phyloP scores from a whole-genome alignment of 257 asterid species.

The Rehmannia glutinosa region DNA sequence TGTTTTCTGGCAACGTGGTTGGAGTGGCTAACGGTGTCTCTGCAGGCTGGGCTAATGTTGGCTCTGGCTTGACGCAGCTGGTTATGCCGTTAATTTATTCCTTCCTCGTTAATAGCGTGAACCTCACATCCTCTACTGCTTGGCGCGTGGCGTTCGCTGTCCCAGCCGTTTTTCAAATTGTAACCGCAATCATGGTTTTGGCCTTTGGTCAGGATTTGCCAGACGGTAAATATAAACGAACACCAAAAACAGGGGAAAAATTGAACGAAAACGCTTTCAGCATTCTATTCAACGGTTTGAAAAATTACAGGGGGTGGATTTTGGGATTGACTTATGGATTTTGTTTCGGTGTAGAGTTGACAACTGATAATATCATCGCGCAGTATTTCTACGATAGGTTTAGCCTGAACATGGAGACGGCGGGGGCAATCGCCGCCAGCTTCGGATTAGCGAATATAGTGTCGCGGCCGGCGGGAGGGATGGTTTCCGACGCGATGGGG shows the following conservation, averaged over 20 bases:
- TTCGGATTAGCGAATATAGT: constrained; percentile 51
- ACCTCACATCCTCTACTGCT: constrained; percentile 25
- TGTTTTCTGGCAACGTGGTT: constrained; percentile 52
- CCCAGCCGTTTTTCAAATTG: constrained; percentile 36
- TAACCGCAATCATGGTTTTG: constrained; percentile 38
- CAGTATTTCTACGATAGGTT: constrained; percentile 52
- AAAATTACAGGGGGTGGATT: constrained; percentile 55
- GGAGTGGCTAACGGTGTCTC: constrained; percentile 55
- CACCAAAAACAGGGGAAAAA: not conserved
- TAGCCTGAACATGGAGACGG: constrained; percentile 29
- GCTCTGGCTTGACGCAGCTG: constrained; percentile 52
- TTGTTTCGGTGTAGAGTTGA: constrained; percentile 54
- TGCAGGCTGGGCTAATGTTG: constrained; percentile 67
- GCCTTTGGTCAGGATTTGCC: constrained; percentile 53
- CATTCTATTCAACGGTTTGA: constrained; percentile 32
- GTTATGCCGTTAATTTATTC: constrained; percentile 42
- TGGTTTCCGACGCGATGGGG: constrained; percentile 52
- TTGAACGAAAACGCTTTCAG: not conserved
- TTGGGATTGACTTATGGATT: constrained; percentile 40
- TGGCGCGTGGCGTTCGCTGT: constrained; percentile 48
- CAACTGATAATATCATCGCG: constrained; percentile 56
- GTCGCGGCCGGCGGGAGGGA: constrained; percentile 56
- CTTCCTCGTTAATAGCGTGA: not conserved
- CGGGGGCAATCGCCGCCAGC: constrained; percentile 58
- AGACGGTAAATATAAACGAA: constrained; percentile 19